Evolutionary conservation across 23 red algal genomes (phyloP), one percentile per base, ranked within the genome.

Genomic region (Agarophyton chilense): DNA sequence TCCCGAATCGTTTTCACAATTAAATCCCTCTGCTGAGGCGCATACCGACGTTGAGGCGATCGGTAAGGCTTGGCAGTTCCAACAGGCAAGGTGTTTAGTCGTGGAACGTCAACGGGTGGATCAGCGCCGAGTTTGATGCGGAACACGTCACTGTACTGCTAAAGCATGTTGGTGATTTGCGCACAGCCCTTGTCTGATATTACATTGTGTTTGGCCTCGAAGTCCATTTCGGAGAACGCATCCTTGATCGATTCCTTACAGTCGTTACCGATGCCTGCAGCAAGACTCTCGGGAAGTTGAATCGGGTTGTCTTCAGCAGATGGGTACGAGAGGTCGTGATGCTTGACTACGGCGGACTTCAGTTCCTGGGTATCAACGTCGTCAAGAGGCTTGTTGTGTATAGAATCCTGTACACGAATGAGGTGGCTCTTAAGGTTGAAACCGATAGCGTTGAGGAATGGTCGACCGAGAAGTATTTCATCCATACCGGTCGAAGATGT

Each of bases 381-480:
- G 5, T 50, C n/a, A 29, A 74, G n/a, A 29, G 34, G 42, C 31
- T 13, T 31, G 47, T 80, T 32, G 22, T 70, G 16, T 1, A 67
- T 67, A n/a, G 9, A 21, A 10, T 2, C 7, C 24, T 42, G 22
- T 2, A 84, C 39, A 1, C 28, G 41, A 2, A 18, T 8, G 2
- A 84, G 52, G 34, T 84, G 35, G 3, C 9, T 28, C 4, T 68
- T 49, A 4, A 84, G 39, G 7, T 84, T 34, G 19, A 68, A 84
- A 6, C 80, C 80, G 10, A 84, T 38, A 67, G 39, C 22, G 16
- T 84, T 84, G 1, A 84, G 36, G 52, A 84, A 67, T 24, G 57
- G 80, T 41, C 61, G 2, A 13, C 80, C 80, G 6, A 84, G 34
- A 9, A 84, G 80, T 38, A 84, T 35, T 7, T 84, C 80, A 41